Evolutionary conservation across 441 rosid genomes (phyloP).

Genomic region (Metrosideros polymorpha): DNA sequence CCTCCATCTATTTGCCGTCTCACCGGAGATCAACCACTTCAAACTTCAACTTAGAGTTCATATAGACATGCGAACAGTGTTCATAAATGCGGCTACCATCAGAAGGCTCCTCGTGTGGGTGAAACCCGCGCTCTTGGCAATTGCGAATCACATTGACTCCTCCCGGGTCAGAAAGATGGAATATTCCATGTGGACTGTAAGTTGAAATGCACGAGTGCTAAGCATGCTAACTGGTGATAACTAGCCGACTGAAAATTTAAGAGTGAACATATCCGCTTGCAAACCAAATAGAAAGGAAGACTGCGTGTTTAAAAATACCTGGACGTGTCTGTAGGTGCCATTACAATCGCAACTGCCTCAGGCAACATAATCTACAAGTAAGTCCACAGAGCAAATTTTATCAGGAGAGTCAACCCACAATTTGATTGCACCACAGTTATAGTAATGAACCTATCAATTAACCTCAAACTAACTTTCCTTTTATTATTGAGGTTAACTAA

Average conservation of each 20-base stretch:
- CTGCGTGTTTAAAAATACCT: slow-evolving; percentile 30
- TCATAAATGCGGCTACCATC: slow-evolving; percentile 84
- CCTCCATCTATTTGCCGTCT: background rate
- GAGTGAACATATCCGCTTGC: background rate
- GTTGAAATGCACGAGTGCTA: background rate
- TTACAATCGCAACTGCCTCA: slow-evolving; percentile 91
- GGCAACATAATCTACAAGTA: slow-evolving; percentile 75
- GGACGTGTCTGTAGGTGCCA: slow-evolving; percentile 86
- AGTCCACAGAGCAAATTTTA: background rate
- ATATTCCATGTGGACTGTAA: slow-evolving; percentile 80
- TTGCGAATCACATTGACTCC: slow-evolving; percentile 88
- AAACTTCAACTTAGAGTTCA: slow-evolving; percentile 54
- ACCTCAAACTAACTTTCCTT: background rate
- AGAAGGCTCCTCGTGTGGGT: slow-evolving; percentile 83
- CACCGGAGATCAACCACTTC: slow-evolving; percentile 84
- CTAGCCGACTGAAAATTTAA: background rate
- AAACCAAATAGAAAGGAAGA: background rate
- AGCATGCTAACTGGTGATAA: background rate
- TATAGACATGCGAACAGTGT: slow-evolving; percentile 89
- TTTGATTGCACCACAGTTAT: background rate
- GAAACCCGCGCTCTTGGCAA: slow-evolving; percentile 96
- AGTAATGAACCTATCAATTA: background rate
- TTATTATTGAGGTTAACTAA: background rate
- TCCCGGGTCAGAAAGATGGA: slow-evolving; percentile 84
- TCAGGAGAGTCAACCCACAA: background rate